Base-by-base conservation (phyloP, 2,329 filamentous ascomycete genomes). In the Aspergillus pseudoviridinutans region DNA sequence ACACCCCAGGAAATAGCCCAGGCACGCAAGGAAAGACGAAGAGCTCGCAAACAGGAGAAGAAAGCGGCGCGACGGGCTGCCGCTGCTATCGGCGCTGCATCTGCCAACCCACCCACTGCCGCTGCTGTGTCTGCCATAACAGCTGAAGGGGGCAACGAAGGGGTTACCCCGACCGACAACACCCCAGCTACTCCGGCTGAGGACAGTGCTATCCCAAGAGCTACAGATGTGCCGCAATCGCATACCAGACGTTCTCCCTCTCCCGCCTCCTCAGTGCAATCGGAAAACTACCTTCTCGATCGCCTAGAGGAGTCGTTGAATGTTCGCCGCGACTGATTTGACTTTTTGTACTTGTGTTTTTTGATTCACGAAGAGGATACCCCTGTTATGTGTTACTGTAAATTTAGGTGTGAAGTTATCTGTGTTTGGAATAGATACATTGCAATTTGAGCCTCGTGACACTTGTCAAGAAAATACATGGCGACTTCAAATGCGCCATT, bases 211-310 rank as follows among this genome's bases (percentile, higher is more conserved):
- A 20, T 47, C 8, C 4, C 20, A 14, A 50, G 22, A 46, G 44
- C 17, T 32, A 35, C 28, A 24, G 35, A 42, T 27, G 42, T 10
- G 47, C 35, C 24, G 28, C 44, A 32, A 50, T 17, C 24, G 32
- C 29, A 12, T 17, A 10, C 7, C n/a, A 54, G 51, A n/a, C 58
- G 58, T 8, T 61, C 64, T 2, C 54, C 62, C 4, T 68, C 63
- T 3, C 62, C 65, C 4, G 61, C 51, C 1, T 56, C 65, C 20
- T 64, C 65, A 5, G 54, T 54, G 1, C 56, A 55, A 22, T 66
- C 65, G 0, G 64, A 60, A 51, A 68, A 68, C 51, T 61, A 53
- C 12, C 65, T 68, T 38, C 51, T 68, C 20, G 65, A 68, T 57
- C 60, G 59, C 20, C 47, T 68, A 42, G 66, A 68, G 54, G 65